A percentile compares a stretch with the other conserved stretches of the same genome.
Evolutionary conservation across 805 yeast species (phyloP).

Genomic region (Candida dajiaensis): DNA sequence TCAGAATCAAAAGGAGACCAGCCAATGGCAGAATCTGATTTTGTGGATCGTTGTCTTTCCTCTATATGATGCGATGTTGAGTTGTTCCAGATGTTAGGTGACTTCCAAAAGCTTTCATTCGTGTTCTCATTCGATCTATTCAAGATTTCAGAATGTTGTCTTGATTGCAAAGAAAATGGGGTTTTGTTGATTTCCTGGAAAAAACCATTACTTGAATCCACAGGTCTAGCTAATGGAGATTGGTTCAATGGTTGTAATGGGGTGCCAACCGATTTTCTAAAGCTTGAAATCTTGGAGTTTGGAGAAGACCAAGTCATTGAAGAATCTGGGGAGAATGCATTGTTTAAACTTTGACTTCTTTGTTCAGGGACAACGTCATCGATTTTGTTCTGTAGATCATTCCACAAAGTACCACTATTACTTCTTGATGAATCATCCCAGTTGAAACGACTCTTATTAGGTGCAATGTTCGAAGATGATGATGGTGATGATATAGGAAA

Average conservation of each 20-base stretch:
- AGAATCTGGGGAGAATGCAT: neutral
- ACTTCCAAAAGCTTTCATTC: conserved; percentile 12
- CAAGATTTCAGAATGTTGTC: conserved; percentile 6
- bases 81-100: conserved; percentile 21
- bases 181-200: conserved; percentile 5
- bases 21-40: conserved; percentile 21
- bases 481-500: neutral
- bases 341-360: conserved; percentile 1
- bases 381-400: neutral
- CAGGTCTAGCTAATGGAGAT: conserved; percentile 19
- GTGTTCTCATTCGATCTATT: neutral
- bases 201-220: conserved; percentile 6
- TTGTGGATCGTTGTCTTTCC: conserved; percentile 21
- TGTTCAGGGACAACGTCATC: neutral
- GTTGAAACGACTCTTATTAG: neutral
- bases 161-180: conserved; percentile 5
- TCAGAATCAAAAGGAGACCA: conserved; percentile 25
- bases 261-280: conserved; percentile 14
- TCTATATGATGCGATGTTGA: conserved; percentile 6
- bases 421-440: conserved; percentile 3
- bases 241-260: conserved; percentile 17
- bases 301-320: conserved; percentile 18
- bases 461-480: neutral
- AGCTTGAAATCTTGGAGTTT: conserved; percentile 22
- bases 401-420: conserved; percentile 1